Evolutionary conservation across 805 yeast species (phyloP).

Genomic region (Metschnikowia noctiluminum): DNA sequence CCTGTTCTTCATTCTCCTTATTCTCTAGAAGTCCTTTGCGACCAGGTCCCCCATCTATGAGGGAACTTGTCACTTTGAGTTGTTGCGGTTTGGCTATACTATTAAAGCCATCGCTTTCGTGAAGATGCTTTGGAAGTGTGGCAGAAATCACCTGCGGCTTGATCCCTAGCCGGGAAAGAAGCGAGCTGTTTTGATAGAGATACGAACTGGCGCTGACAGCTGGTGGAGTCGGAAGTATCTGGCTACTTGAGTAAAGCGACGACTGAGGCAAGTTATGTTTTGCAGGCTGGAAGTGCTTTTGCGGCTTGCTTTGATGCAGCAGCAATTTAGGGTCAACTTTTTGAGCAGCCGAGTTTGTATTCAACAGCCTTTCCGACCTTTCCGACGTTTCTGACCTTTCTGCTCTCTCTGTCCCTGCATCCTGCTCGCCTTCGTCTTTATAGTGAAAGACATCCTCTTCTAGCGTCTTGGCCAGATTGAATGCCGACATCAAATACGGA

Average conservation of each 20-base stretch:
- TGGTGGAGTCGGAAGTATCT: slow-evolving; percentile 21
- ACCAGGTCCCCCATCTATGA: too few species aligned
- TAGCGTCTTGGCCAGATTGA: slow-evolving; percentile 56
- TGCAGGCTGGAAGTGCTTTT: slow-evolving; percentile 20
- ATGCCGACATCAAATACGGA: slow-evolving; percentile 65
- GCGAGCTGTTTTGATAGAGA: slow-evolving; percentile 32
- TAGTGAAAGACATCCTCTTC: slow-evolving; percentile 42
- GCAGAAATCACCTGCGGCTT: slow-evolving; percentile 40
- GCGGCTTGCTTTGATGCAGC: background rate
- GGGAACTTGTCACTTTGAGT: too few species aligned
- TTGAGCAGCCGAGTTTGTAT: background rate
- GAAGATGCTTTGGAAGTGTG: slow-evolving; percentile 19
- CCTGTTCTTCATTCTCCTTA: slow-evolving; percentile 10
- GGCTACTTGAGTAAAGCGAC: slow-evolving; percentile 34
- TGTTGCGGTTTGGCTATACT: background rate
- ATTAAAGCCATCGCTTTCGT: slow-evolving; percentile 7
- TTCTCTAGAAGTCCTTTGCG: background rate
- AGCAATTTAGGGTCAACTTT: background rate
- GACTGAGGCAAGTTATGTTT: slow-evolving; percentile 29
- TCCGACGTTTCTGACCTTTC: too few species aligned
- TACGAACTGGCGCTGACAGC: slow-evolving; percentile 26
- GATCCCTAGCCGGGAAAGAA: slow-evolving; percentile 38
- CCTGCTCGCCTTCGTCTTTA: slow-evolving; percentile 19
- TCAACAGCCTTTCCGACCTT: too few species aligned
- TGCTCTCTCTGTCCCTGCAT: background rate